phyloP scores from a whole-genome alignment of 371 early-diverging fungal species.

The Mortierella sp. region DNA sequence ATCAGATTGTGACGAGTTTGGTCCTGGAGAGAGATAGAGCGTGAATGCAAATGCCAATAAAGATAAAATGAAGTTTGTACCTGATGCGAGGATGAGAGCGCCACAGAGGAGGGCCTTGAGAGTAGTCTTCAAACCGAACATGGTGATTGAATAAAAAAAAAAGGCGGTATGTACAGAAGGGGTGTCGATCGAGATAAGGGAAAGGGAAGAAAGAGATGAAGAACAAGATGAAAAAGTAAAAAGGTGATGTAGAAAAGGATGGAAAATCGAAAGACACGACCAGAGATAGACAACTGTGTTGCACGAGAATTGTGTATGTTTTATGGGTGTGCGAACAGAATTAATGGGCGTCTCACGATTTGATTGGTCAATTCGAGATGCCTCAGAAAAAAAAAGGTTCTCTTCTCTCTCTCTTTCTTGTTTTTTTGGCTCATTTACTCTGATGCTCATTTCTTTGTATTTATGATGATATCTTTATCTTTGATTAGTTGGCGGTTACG shows the following conservation, averaged over 20 bases:
- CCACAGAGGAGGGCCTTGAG: slow-evolving; percentile 55
- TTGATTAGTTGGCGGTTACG: too few relatives aligned
- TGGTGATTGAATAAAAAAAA: slow-evolving; percentile 8
- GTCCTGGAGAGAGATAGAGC: neutral
- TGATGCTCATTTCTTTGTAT: too few relatives aligned
- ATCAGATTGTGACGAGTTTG: neutral
- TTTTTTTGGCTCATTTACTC: too few relatives aligned
- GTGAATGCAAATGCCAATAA: neutral
- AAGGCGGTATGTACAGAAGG: slow-evolving; percentile 12
- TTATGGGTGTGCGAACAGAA: neutral
- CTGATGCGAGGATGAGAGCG: slow-evolving; percentile 52
- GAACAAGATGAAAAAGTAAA: neutral
- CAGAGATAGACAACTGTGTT: slow-evolving; percentile 2
- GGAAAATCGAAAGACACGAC: neutral
- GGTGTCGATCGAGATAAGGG: slow-evolving; percentile 2
- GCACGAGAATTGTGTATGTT: slow-evolving; percentile 4
- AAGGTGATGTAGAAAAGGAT: slow-evolving; percentile 2
- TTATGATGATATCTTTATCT: too few relatives aligned
- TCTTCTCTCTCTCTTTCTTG: too few relatives aligned
- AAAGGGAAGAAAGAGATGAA: slow-evolving; percentile 9
- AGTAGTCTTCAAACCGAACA: slow-evolving; percentile 53
- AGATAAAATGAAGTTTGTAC: slow-evolving; percentile 13
- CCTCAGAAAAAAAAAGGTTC: neutral
- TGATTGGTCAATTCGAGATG: slow-evolving; percentile 31
- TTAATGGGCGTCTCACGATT: slow-evolving; percentile 31